Conservation (phyloP, 306 rosid species). For the Quercus engelmannii region DNA sequence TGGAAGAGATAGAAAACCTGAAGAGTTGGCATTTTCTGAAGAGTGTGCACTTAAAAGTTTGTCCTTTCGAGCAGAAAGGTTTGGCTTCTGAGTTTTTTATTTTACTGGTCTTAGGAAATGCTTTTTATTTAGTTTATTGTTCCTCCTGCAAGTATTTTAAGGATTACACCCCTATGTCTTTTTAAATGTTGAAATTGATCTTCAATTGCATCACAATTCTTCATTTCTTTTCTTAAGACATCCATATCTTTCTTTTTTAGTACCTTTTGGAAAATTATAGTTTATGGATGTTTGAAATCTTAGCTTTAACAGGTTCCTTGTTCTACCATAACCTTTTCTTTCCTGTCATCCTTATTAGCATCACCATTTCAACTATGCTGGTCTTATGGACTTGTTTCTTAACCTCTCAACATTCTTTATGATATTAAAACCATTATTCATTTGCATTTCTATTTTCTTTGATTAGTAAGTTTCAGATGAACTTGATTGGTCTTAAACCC, state of each 20-base stretch:
- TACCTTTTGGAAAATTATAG: neutral
- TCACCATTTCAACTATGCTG: too few relatives aligned
- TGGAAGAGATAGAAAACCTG: constrained; percentile 77
- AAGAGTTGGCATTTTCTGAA: constrained; percentile 69
- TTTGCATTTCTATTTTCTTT: neutral
- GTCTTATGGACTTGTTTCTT: neutral
- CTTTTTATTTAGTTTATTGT: neutral
- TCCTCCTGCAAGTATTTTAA: neutral
- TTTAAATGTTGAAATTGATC: neutral
- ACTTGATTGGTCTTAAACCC: too few relatives aligned
- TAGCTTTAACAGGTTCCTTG: neutral
- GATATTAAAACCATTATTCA: neutral
- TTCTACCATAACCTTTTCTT: neutral
- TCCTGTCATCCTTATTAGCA: neutral
- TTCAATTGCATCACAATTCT: neutral
- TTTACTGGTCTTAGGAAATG: constrained; percentile 2
- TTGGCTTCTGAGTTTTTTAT: constrained; percentile 21
- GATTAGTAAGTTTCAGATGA: too few relatives aligned
- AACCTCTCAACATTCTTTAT: neutral
- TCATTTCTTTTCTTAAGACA: neutral
- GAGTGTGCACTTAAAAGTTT: constrained; percentile 66
- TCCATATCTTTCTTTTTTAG: neutral
- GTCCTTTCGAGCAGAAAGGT: constrained; percentile 94
- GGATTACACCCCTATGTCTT: neutral
- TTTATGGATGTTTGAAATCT: neutral